Base-by-base conservation (phyloP, 768 basidiomycete genomes). In the Suillus discolor region DNA sequence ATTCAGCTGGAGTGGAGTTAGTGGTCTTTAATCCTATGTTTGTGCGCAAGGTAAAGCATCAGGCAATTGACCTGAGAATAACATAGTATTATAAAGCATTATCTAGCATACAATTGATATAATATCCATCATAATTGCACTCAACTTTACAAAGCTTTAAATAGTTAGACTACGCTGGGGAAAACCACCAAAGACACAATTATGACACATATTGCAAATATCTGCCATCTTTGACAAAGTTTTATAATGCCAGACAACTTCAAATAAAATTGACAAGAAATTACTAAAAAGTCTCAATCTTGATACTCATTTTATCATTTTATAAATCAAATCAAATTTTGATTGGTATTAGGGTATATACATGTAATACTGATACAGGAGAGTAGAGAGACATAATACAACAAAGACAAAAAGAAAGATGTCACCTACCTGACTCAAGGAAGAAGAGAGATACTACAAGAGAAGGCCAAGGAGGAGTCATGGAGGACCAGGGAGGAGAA, bases 251-350 rank as follows among this genome's bases (percentile, higher is more conserved):
- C 6, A 20, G 42, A 7, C 18, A 18, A n/a, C 45, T n/a, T 47
- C n/a, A 47, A 47, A n/a, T 3, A 47, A n/a, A 47, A n/a, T 20
- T 47, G 18, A 1, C 18, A 44, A 7, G 42, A 44, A 44, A 44
- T 44, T 44, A 9, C n/a, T 9, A n/a, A 7, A n/a, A n/a, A 47
- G 45, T n/a, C n/a, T 11, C 0, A 47, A 47, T 8, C 3, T 47
- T 23, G 23, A 49, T 11, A 49, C 47, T 23, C 6, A 49, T 49
- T 49, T 25, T 23, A 49, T 49, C 23, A 49, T 23, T 49, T 49
- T 49, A 49, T 49, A 49, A 5, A 49, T 49, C n/a, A 49, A 49
- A 49, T 49, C n/a, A 49, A 12, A 49, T 49, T 49, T 49, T 49
- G n/a, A 49, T 49, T 49, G 23, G 23, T 6, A 11, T 49, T 49